phyloP scores from a whole-genome alignment of 257 asterid genomes.

The Eustoma russellianum region DNA sequence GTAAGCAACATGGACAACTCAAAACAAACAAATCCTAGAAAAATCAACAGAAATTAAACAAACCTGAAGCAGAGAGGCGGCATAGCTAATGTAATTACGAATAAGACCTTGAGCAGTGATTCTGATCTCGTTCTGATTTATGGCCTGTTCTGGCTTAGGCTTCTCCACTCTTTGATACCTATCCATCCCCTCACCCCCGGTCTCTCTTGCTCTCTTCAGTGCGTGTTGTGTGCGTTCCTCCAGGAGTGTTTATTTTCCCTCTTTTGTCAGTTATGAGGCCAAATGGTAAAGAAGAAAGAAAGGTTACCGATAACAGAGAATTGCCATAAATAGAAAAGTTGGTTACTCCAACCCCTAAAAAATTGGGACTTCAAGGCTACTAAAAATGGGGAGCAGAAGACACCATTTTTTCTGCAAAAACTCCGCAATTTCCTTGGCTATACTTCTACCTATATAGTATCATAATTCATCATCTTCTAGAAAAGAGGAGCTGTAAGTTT shows the following conservation, averaged over 20 bases:
- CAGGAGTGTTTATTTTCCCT: constrained; percentile 7
- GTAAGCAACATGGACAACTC: too few species aligned
- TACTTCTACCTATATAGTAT: too few species aligned
- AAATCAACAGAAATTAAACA: not conserved
- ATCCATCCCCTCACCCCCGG: constrained; percentile 26
- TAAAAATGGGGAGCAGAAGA: too few species aligned
- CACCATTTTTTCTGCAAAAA: too few species aligned
- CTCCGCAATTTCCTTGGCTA: too few species aligned
- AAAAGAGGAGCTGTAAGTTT: too few species aligned
- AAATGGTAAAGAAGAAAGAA: constrained; percentile 9
- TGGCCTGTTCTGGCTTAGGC: constrained; percentile 38
- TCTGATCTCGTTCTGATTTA: constrained; percentile 52
- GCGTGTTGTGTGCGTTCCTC: constrained; percentile 1
- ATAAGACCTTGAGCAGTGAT: constrained; percentile 53
- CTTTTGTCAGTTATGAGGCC: constrained; percentile 11
- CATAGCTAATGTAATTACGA: constrained; percentile 48
- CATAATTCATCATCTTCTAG: not conserved
- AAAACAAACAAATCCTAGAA: not conserved
- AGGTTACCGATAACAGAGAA: not conserved
- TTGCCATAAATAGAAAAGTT: too few species aligned
- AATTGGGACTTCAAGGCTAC: too few species aligned
- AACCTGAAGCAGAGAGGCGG: constrained; percentile 51
- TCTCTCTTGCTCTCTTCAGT: constrained; percentile 1
- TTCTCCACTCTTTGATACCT: constrained; percentile 52
- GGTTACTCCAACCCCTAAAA: too few species aligned